Base-by-base conservation (phyloP, 2,329 filamentous ascomycete genomes). In the Aspergillus sp. region DNA sequence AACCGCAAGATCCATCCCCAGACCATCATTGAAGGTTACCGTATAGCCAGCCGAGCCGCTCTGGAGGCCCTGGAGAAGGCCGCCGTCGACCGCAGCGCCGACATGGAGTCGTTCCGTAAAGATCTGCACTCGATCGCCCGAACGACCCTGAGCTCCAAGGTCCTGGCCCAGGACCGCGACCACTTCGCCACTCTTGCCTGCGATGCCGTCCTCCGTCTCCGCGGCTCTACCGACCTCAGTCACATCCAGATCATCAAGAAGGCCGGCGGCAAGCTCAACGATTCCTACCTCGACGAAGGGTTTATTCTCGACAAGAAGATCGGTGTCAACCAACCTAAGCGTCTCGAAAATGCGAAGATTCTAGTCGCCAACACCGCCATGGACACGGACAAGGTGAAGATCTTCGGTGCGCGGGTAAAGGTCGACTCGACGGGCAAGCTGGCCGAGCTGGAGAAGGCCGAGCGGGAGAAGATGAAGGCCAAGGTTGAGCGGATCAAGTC, bases 211-310 rank as follows among this genome's bases (percentile, higher is more conserved):
- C 83, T 98, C 60, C 87, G 96, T 65, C 85, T 99, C 72, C 91
- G 91, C 77, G 90, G 90, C 58, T 96, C 92, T 2, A 92, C 91
- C 59, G 95, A 99, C 76, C 87, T 99, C 56, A 97, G 91, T 76
- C 93, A 98, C 75, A 99, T 99, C 67, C 95, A 99, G 78, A 93
- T 99, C 73, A 99, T 99, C 83, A 99, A 99, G 85, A 99, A 99
- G 84, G 90, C 94, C 2, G 95, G 95, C 69, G 95, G 95, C 70
- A 99, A 98, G 84, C 87, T 99, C 60, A 95, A 88, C 76, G 95
- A 99, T 77, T 98, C 94, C 12, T 99, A 99, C 79, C 85, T 99
- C 47, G 95, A 99, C 73, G 92, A 97, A 71, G 95, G 95, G 5
- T 99, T 99, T 81, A 98, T 99, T 73, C 83, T 99, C 56, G 95